Evolutionary conservation across 352 stramenopile species (phyloP).

Genomic region (Pythium vanterpoolii): DNA sequence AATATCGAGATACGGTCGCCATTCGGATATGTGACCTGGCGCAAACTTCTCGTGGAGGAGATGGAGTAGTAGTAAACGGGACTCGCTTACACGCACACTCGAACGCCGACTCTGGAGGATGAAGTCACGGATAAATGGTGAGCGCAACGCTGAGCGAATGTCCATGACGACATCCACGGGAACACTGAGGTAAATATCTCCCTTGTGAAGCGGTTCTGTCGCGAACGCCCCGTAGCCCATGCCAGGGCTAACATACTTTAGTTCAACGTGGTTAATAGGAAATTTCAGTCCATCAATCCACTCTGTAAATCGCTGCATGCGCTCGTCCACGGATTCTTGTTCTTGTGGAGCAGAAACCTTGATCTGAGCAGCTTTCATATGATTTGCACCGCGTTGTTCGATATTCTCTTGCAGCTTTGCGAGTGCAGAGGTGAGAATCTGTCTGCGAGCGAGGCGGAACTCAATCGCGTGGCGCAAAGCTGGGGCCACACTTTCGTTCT

Average conservation of each 20-base stretch:
- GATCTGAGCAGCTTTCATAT: too few relatives aligned
- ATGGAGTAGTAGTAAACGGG: conserved; percentile 50
- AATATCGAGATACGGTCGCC: conserved; percentile 87
- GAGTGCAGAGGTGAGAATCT: conserved; percentile 35
- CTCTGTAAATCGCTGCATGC: conserved; percentile 24
- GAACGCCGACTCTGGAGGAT: neutral
- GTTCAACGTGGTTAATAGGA: conserved; percentile 51
- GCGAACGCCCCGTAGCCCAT: conserved; percentile 73
- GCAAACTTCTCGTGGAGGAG: conserved; percentile 84
- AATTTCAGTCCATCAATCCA: conserved; percentile 29
- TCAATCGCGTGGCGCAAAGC: conserved; percentile 25
- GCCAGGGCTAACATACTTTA: conserved; percentile 41
- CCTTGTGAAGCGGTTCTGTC: conserved; percentile 38
- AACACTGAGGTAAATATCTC: conserved; percentile 83
- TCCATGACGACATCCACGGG: conserved; percentile 71
- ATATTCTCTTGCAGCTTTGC: neutral
- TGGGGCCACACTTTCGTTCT: neutral
- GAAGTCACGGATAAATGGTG: conserved; percentile 33
- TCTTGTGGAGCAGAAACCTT: neutral
- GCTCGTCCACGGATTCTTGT: neutral
- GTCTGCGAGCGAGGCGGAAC: conserved; percentile 56
- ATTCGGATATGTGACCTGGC: conserved; percentile 38
- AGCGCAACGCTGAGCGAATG: conserved; percentile 46
- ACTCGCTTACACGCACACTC: conserved; percentile 8
- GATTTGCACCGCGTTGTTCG: neutral